Conservation (phyloP, 352 stramenopile genomes). For the Phytophthora pisi region DNA sequence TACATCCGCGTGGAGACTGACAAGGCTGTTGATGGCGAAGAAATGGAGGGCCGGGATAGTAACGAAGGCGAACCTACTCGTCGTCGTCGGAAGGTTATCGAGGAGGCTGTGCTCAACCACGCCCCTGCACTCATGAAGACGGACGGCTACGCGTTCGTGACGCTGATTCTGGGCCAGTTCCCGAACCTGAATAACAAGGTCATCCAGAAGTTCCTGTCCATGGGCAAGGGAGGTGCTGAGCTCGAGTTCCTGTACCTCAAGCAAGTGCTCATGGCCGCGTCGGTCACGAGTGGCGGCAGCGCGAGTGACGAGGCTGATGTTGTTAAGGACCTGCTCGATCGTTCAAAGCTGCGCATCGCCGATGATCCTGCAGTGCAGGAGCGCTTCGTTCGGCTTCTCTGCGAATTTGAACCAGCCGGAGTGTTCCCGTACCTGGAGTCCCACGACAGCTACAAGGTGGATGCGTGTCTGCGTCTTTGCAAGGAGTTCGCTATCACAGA, state of each 20-base stretch:
- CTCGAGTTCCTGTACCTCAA: conserved; percentile 87
- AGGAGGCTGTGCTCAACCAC: conserved; percentile 79
- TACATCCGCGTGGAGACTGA: conserved; percentile 79
- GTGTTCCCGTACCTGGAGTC: conserved; percentile 86
- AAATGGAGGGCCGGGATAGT: conserved; percentile 48
- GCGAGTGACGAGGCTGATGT: conserved; percentile 75
- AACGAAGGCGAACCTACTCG: conserved; percentile 35
- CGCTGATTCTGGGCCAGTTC: conserved; percentile 89
- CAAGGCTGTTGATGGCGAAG: conserved; percentile 49
- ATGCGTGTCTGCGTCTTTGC: conserved; percentile 83
- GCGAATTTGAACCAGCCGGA: conserved; percentile 75
- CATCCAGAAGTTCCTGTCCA: conserved; percentile 82
- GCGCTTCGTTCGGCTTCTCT: conserved; percentile 80
- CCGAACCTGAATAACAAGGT: conserved; percentile 84
- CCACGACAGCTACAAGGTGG: conserved; percentile 89
- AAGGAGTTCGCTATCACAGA: conserved; percentile 88
- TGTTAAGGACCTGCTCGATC: conserved; percentile 80
- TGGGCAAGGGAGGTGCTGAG: conserved; percentile 77
- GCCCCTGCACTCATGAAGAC: conserved; percentile 87
- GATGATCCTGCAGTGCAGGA: conserved; percentile 86
- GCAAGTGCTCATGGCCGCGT: conserved; percentile 71
- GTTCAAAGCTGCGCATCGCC: conserved; percentile 79
- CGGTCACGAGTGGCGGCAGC: conserved; percentile 46
- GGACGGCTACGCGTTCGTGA: conserved; percentile 88
- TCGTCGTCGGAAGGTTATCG: conserved; percentile 69